Evolutionary conservation across 306 rosid species (phyloP), one percentile per base, ranked within the genome.

Genomic region (Hippophae gyantsensis): DNA sequence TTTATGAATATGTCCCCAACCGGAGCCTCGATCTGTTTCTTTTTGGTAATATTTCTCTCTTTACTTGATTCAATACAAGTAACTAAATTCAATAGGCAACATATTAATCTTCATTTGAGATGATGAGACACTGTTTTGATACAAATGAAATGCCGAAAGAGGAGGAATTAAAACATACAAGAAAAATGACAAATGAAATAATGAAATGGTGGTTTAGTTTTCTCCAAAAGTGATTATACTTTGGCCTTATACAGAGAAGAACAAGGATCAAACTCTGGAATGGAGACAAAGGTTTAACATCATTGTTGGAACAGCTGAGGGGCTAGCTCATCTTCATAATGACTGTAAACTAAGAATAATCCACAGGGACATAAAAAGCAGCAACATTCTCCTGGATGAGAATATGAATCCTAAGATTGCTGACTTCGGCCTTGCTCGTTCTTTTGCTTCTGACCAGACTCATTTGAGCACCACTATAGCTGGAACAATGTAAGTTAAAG

Each of bases 381-480:
- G 95, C 79, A 89, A 89, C 61, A 65, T 89, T 73, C 97, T 89
- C 60, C 78, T 89, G 42, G 97, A 89, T 67, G 86, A 86, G 64
- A 80, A 75, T 71, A 74, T 89, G 61, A 66, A 42, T 63, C 86
- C 97, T 4, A 89, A 89, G 68, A 82, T 89, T 53, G 94, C 97
- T 7, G 97, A 89, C 60, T 89, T 86, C 5, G 95, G 97, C 55
- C 95, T 89, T 57, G 95, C 79, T 45, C 77, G 97, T n/a, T 81
- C 87, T 74, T 84, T 89, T 57, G 84, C 80, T 42, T 58, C 86
- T 10, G 90, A 89, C 66, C 61, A 78, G 66, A 70, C 88, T 54
- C 95, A 89, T 80, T 79, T 89, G 57, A 86, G 89, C 76, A 89
- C 97, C 3, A 95, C 93, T 42, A 78, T 89, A 66, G 97, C 97